phyloP scores from a whole-genome alignment of 2,329 filamentous ascomycete species.

The Penicillium sp. region DNA sequence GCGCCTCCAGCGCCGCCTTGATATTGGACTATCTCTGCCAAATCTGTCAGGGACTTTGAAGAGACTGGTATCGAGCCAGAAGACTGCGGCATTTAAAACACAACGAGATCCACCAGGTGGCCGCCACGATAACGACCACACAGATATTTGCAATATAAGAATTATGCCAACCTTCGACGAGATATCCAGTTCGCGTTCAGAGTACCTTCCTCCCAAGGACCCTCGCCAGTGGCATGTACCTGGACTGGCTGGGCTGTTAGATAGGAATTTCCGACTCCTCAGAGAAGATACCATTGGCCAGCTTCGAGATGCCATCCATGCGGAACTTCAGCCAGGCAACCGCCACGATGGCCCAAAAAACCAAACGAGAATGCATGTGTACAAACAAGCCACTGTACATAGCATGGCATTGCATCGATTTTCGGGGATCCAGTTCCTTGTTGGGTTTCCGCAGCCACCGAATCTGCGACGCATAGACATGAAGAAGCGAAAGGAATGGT shows the following conservation, averaged over 20 bases:
- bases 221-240: slow-evolving; percentile 4
- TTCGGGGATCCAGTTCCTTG: slow-evolving; percentile 20
- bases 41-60: not conserved
- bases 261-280: slow-evolving; percentile 3
- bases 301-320: slow-evolving; percentile 15
- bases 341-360: not conserved
- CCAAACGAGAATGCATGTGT: not conserved
- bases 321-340: not conserved
- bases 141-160: slow-evolving; percentile 32
- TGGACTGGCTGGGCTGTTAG: slow-evolving; percentile 6
- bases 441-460: slow-evolving; percentile 26
- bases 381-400: slow-evolving; percentile 1
- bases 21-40: slow-evolving; percentile 16
- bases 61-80: not conserved
- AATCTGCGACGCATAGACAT: slow-evolving; percentile 7
- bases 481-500: slow-evolving; percentile 27
- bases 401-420: slow-evolving; percentile 19
- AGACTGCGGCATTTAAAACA: slow-evolving; percentile 13
- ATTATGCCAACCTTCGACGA: slow-evolving; percentile 41
- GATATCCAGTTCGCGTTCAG: slow-evolving; percentile 26
- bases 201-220: slow-evolving; percentile 37
- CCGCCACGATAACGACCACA: slow-evolving; percentile 40
- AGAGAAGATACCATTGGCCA: slow-evolving; percentile 8
- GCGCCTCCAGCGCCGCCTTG: slow-evolving; percentile 19
- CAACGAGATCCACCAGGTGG: slow-evolving; percentile 24